These are phyloP conservation scores for Talaromyces wortmannii DNA, from an alignment of 495 filamentous ascomycete species.

Conservation along the genomic window DNA sequence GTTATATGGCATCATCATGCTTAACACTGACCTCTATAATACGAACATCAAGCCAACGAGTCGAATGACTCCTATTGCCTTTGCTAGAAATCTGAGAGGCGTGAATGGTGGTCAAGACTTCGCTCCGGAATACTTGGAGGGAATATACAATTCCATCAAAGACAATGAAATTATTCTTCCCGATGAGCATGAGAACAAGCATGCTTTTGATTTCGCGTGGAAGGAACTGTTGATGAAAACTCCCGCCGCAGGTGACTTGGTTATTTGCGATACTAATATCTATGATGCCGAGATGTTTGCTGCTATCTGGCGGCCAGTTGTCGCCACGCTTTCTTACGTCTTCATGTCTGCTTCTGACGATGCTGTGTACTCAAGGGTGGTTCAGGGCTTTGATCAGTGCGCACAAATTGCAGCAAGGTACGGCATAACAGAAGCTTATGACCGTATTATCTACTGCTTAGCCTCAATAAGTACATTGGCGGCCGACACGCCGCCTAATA, in stretches of 20 bases:
- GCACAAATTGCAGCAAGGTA: constrained; percentile 88
- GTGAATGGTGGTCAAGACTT: constrained; percentile 86
- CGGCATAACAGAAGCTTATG: constrained; percentile 74
- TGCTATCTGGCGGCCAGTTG: constrained; percentile 89
- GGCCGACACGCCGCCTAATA: constrained; percentile 67
- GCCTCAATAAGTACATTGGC: constrained; percentile 85
- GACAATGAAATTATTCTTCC: constrained; percentile 92
- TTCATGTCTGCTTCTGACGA: constrained; percentile 99
- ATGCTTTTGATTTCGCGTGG: constrained; percentile 97
- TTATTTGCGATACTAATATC: constrained; percentile 84
- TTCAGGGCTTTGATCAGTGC: constrained; percentile 93
- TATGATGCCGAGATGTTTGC: constrained; percentile 98
- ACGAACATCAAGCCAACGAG: constrained; percentile 75
- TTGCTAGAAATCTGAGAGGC: constrained; percentile 80
- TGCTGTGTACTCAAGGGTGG: constrained; percentile 88
- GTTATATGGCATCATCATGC: constrained; percentile 92
- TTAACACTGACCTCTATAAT: constrained; percentile 93
- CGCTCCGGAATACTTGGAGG: constrained; percentile 73
- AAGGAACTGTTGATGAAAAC: constrained; percentile 87
- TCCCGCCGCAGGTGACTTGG: constrained; percentile 62
- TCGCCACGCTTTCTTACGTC: constrained; percentile 93
- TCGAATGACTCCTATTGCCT: constrained; percentile 77
- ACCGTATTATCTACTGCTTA: constrained; percentile 84
- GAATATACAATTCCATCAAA: constrained; percentile 87
- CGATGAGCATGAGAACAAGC: constrained; percentile 92